phyloP scores from a whole-genome alignment of 768 basidiomycete species.

The Hortiboletus campestris region DNA sequence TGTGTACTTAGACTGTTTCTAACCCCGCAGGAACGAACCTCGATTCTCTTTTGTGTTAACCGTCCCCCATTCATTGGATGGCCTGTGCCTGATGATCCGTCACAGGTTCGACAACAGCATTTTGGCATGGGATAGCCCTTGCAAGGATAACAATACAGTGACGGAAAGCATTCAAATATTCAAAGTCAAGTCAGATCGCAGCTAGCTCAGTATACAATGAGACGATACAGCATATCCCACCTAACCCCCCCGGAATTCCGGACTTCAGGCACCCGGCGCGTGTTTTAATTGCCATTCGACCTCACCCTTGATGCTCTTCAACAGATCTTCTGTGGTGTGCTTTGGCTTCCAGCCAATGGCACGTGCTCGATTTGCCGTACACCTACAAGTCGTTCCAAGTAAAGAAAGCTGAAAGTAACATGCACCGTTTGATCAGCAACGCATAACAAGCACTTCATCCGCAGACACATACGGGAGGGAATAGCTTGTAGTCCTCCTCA shows the following conservation, averaged over 20 bases:
- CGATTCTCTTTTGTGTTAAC: too few relatives aligned
- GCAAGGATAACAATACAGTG: too few relatives aligned
- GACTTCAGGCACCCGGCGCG: neutral
- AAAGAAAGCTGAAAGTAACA: slow-evolving; percentile 8
- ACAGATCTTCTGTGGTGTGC: slow-evolving; percentile 29
- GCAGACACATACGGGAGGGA: slow-evolving; percentile 1
- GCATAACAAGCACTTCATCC: neutral
- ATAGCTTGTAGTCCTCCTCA: slow-evolving; percentile 15
- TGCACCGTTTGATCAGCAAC: neutral
- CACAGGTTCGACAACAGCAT: too few relatives aligned
- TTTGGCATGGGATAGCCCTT: neutral
- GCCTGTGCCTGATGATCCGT: too few relatives aligned
- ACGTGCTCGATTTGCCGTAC: slow-evolving; percentile 18
- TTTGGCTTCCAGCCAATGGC: slow-evolving; percentile 31
- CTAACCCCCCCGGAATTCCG: neutral
- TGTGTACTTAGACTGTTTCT: too few relatives aligned
- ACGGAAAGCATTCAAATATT: neutral
- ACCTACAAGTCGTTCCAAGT: slow-evolving; percentile 24
- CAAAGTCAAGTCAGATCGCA: neutral
- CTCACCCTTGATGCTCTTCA: slow-evolving; percentile 18
- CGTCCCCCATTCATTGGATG: too few relatives aligned
- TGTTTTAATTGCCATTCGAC: slow-evolving; percentile 20
- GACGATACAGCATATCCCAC: neutral
- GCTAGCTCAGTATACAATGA: neutral
- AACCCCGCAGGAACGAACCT: too few relatives aligned